Evolutionary conservation across 23 red algal species (phyloP).

Genomic region (Gracilaria vermiculophylla): DNA sequence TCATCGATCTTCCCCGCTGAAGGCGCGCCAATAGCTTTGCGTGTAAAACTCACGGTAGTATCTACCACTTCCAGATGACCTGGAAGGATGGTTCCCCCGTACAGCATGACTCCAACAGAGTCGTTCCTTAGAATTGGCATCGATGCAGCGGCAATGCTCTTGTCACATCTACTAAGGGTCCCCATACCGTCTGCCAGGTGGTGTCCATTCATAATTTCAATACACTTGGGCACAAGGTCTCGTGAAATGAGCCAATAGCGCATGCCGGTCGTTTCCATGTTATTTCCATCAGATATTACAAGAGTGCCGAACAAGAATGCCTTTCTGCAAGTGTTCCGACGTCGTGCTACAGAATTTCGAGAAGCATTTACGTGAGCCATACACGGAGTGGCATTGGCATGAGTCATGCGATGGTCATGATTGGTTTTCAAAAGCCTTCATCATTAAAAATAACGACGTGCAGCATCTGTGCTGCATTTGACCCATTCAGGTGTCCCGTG

Average conservation of each 20-base stretch:
- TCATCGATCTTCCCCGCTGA: conserved; percentile 90
- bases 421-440: conserved; percentile 95
- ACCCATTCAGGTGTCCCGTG: conserved; percentile 84
- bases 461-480: conserved; percentile 95
- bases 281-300: conserved; percentile 97
- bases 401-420: conserved; percentile 88
- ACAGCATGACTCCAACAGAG: conserved; percentile 92
- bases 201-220: conserved; percentile 95
- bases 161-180: conserved; percentile 96
- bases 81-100: conserved; percentile 93
- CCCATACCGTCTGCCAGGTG: conserved; percentile 90
- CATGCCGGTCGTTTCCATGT: conserved; percentile 98
- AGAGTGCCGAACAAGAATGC: conserved; percentile 94
- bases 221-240: conserved; percentile 97
- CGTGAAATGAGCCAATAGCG: conserved; percentile 92
- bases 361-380: conserved; percentile 93
- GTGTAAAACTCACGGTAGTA: conserved; percentile 85
- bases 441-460: conserved; percentile 92
- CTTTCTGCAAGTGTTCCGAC: conserved; percentile 81
- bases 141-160: conserved; percentile 92
- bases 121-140: conserved; percentile 95
- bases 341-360: conserved; percentile 45
- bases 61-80: conserved; percentile 82
- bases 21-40: conserved; percentile 95
- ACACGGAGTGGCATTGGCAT: conserved; percentile 97